Evolutionary conservation across 1,139 yeast genomes (phyloP).

Genomic region (Wickerhamomyces sp.): DNA sequence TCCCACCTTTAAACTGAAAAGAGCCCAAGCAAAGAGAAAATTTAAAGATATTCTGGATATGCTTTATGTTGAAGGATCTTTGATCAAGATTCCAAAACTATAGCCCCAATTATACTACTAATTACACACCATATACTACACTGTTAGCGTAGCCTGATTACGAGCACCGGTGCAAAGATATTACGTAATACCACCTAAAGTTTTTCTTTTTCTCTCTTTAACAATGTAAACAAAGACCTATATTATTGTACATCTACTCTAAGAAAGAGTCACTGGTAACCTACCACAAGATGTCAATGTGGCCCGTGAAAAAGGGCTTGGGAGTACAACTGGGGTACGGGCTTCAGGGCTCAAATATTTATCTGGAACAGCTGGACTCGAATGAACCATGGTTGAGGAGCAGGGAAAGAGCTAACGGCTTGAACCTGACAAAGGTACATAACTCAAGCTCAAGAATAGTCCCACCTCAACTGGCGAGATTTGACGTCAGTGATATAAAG

Average conservation of each 20-base stretch:
- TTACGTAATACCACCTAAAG: no score
- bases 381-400: slow-evolving; percentile 26
- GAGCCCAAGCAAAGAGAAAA: slow-evolving; percentile 41
- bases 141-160: no score
- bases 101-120: no score
- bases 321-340: slow-evolving; percentile 41
- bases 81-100: not conserved
- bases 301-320: slow-evolving; percentile 39
- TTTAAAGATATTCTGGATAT: slow-evolving; percentile 38
- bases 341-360: slow-evolving; percentile 29
- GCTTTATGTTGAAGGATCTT: slow-evolving; percentile 47
- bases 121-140: no score
- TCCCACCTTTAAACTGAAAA: slow-evolving; percentile 49
- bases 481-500: not conserved
- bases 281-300: slow-evolving; percentile 25
- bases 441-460: slow-evolving; percentile 17
- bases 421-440: slow-evolving; percentile 18
- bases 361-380: slow-evolving; percentile 13
- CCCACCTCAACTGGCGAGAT: slow-evolving; percentile 5
- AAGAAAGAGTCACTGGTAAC: no score
- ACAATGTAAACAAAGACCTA: no score
- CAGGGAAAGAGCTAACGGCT: slow-evolving; percentile 24
- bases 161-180: no score
- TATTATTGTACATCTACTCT: no score
- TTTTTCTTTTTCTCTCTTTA: no score